These are phyloP conservation scores for Pyropia haitanensis DNA, from an alignment of 23 red algal species.

Conservation along the genomic window DNA sequence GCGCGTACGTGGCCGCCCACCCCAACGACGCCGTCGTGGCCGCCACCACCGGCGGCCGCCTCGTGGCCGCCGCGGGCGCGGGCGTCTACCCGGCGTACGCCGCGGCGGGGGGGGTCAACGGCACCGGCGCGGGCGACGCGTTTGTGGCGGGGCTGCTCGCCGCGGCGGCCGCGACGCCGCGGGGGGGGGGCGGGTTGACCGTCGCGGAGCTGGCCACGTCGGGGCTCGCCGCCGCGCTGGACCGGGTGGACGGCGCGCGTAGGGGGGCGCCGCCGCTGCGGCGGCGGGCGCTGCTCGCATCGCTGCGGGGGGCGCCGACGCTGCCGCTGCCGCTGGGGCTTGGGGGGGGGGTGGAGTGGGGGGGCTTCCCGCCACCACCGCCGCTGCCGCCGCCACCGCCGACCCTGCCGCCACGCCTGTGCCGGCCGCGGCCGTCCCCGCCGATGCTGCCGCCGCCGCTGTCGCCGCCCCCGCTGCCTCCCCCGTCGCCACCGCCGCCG, in stretches of 20 bases:
- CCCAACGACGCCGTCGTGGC: background rate
- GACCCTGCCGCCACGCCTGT: too few relatives aligned
- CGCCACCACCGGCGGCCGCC: constrained; percentile 6
- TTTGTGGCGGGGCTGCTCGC: constrained; percentile 68
- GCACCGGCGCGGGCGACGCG: constrained; percentile 83
- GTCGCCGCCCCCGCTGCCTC: too few relatives aligned
- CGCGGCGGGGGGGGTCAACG: constrained; percentile 31
- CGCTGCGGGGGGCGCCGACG: too few relatives aligned
- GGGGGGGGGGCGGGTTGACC: background rate
- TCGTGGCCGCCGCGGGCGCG: background rate
- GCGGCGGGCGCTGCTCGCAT: too few relatives aligned
- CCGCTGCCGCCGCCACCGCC: too few relatives aligned
- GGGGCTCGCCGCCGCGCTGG: background rate
- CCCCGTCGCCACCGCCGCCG: too few relatives aligned
- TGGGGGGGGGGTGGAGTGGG: too few relatives aligned
- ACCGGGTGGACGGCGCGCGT: background rate
- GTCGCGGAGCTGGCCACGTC: background rate
- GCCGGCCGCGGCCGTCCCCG: too few relatives aligned
- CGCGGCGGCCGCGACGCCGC: constrained; percentile 1
- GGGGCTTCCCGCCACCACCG: too few relatives aligned
- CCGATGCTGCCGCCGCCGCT: too few relatives aligned
- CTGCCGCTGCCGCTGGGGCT: too few relatives aligned
- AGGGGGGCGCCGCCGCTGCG: too few relatives aligned
- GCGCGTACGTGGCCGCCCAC: constrained; percentile 53
- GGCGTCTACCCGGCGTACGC: constrained; percentile 22